Evolutionary conservation across 345 rosid species (phyloP), one percentile per base, ranked within the genome.

Genomic region (Lepidium africanum): DNA sequence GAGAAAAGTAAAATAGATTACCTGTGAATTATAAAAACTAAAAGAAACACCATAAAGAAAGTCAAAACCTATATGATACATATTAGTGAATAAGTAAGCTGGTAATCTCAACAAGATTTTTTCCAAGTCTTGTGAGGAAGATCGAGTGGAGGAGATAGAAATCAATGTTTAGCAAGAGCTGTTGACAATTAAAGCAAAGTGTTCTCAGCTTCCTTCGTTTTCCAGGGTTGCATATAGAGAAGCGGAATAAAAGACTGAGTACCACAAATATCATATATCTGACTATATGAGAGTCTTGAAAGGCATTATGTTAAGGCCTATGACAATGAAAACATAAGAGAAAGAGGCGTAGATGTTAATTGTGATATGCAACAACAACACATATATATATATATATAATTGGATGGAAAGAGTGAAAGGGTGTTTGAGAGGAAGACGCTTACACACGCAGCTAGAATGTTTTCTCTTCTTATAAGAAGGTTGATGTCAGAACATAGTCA

Each of bases 281-380:
- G n/a, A n/a, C n/a, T n/a, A 21, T 21, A 21, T 1, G 3, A 3
- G 3, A 21, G 1, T 21, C 3, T 21, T 21, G 23, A 21, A 3
- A 1, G 3, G n/a, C n/a, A n/a, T n/a, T n/a, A n/a, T n/a, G n/a
- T n/a, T n/a, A n/a, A n/a, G n/a, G n/a, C n/a, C n/a, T n/a, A n/a
- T n/a, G n/a, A n/a, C n/a, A n/a, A n/a, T n/a, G n/a, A 21, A 1
- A 60, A 87, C 64, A 75, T 80, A 81, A 2, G 88, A 69, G 71
- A 88, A 85, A 35, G 96, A 83, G 42, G 96, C 92, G 57, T 93
- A 92, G 54, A 93, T 87, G 78, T 87, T 88, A 78, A n/a, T 69
- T 33, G 96, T 93, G 80, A 93, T 93, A 97, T 93, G 77, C 78
- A 75, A 62, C 72, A 58, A 78, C 23, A 48, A 21, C 21, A 56